Conservation (phyloP, 2,329 filamentous ascomycete species). For the Zasmidium citrigriseum region DNA sequence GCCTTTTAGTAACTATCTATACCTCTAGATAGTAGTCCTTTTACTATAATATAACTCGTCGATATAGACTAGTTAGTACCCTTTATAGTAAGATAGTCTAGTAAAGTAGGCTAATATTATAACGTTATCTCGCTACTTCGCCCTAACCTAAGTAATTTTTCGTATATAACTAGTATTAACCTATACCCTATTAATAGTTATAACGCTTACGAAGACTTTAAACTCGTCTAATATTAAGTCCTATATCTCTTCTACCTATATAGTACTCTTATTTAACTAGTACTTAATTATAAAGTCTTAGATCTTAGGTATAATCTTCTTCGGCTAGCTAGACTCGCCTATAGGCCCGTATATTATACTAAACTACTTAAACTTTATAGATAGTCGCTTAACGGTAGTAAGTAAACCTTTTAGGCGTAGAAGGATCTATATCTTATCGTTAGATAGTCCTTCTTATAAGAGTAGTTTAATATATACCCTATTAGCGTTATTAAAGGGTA, state of each 20-base stretch:
- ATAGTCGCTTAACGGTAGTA: neutral
- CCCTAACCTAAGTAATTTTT: neutral
- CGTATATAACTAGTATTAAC: neutral
- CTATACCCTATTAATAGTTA: neutral
- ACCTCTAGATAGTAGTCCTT: neutral
- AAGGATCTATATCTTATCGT: neutral
- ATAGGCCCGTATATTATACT: neutral
- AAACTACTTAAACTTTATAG: neutral
- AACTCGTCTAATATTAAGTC: neutral
- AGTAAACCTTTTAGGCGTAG: neutral
- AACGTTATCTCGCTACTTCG: neutral
- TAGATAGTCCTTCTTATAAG: neutral
- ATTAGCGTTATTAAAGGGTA: neutral
- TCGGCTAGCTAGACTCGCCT: neutral
- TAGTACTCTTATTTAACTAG: neutral
- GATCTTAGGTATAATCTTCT: neutral
- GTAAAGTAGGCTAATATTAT: neutral
- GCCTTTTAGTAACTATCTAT: neutral
- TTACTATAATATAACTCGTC: neutral
- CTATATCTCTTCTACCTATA: neutral
- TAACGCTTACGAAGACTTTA: neutral
- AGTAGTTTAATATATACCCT: neutral
- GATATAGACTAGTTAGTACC: neutral
- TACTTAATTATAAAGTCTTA: neutral
- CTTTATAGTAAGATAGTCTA: neutral